These are phyloP conservation scores for Penicillium paneum DNA, from an alignment of 2,329 filamentous ascomycete genomes.

Conservation along the genomic window DNA sequence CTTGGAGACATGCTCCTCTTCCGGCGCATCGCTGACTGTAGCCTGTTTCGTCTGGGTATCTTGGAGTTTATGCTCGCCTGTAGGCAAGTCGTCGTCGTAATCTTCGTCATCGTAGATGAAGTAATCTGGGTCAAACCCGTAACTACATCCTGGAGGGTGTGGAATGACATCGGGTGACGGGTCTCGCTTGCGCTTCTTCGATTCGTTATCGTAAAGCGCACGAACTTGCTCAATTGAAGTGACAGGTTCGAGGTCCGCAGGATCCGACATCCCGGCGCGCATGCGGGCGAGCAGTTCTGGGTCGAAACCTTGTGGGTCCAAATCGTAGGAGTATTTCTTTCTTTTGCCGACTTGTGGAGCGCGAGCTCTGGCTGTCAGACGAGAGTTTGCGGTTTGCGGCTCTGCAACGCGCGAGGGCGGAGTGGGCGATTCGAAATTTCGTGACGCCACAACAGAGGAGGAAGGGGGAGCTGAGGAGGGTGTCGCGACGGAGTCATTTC, in stretches of 20 bases:
- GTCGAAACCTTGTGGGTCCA: slow-evolving; percentile 2
- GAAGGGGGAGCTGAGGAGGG: not conserved
- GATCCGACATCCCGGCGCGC: slow-evolving; percentile 8
- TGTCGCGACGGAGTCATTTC: not conserved
- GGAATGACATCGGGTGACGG: slow-evolving; percentile 42
- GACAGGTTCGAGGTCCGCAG: slow-evolving; percentile 1
- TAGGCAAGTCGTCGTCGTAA: slow-evolving; percentile 31
- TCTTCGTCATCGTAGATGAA: slow-evolving; percentile 35
- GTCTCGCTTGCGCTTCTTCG: slow-evolving; percentile 41
- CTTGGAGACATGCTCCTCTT: not conserved
- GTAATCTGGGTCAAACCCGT: slow-evolving; percentile 41
- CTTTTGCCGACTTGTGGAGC: not conserved
- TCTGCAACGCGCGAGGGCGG: not conserved
- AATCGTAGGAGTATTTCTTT: slow-evolving; percentile 1
- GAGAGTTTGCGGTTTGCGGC: not conserved
- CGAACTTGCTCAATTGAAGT: not conserved
- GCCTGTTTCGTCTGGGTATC: not conserved
- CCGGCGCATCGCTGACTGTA: not conserved
- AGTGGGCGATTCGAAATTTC: not conserved
- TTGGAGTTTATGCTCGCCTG: slow-evolving; percentile 8
- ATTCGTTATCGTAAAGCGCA: not conserved
- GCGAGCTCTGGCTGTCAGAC: not conserved
- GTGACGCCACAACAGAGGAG: not conserved
- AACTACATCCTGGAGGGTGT: slow-evolving; percentile 41
- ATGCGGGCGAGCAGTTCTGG: slow-evolving; percentile 7